Base-by-base conservation (phyloP, 495 filamentous ascomycete genomes). In the Cercophora sp. region DNA sequence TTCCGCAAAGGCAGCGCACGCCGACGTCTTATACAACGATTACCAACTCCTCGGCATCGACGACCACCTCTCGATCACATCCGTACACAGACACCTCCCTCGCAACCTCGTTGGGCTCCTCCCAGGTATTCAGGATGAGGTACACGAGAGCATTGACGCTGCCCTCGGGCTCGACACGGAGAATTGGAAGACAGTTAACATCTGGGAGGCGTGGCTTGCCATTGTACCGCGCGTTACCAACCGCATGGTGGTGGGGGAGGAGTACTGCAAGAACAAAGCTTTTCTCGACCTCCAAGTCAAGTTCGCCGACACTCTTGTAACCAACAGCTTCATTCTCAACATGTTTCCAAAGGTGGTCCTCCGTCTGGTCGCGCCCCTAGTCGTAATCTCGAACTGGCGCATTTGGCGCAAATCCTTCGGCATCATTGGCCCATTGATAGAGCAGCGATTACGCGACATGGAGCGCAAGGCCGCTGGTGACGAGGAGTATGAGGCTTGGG, bases 41-140 rank as follows among this genome's bases (percentile, higher is more conserved):
- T 68, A 65, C 55, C 60, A 68, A 27, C 70, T 71, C 55, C 55
- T 70, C 24, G 52, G 58, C 15, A 20, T 51, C 18, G 61, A 68
- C 15, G 63, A 61, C 51, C 45, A 60, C 22, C 67, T 69, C 24
- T 63, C 63, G 23, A 64, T 60, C 36, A 31, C 52, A 6, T 62
- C 68, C 9, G 55, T 71, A 8, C 68, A 70, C 60, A 68, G 64
- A 51, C 55, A 68, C 41, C 61, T 71, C 8, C 59, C 68, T 1
- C 65, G 68, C 11, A 61, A 65, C 48, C 44, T 71, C 2, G 44
- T 58, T 24, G 49, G 41, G n/a, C 51, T 71, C 2, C 64, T 71
- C 15, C 68, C 68, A 2, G 55, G 52, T 9, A 41, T 70, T 24
- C 59, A 71, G 32, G 59, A 68, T 18, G 65, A 71, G 34, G 55